phyloP scores from a whole-genome alignment of 345 rosid species.

The Citrus australasica region DNA sequence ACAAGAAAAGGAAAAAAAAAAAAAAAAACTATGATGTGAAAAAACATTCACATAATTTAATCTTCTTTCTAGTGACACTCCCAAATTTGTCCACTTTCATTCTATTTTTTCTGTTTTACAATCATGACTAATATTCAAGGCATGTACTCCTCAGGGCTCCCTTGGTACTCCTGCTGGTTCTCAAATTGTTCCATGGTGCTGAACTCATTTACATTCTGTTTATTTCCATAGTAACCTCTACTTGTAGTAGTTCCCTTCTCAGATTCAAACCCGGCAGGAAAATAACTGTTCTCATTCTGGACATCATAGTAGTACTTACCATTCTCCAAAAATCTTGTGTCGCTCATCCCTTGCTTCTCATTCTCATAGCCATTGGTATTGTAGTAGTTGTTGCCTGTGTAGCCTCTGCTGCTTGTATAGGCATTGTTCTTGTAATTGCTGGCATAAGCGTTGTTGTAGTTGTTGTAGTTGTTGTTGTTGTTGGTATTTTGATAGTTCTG shows the following conservation, averaged over 20 bases:
- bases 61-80: neutral
- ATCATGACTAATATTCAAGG: slow-evolving; percentile 32
- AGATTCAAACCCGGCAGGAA: slow-evolving; percentile 5
- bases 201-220: slow-evolving; percentile 37
- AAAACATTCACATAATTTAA: neutral
- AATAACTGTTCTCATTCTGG: slow-evolving; percentile 17
- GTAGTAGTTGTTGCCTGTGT: slow-evolving; percentile 16
- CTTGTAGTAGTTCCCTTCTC: slow-evolving; percentile 7
- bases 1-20: neutral
- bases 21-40: neutral
- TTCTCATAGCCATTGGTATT: slow-evolving; percentile 27
- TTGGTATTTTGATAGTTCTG: slow-evolving; percentile 24
- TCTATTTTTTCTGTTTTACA: neutral
- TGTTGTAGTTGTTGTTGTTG: slow-evolving; percentile 9
- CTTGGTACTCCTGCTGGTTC: slow-evolving; percentile 32
- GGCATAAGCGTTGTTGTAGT: slow-evolving; percentile 10
- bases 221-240: slow-evolving; percentile 16
- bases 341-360: slow-evolving; percentile 60
- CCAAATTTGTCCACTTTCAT: neutral
- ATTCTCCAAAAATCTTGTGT: slow-evolving; percentile 48
- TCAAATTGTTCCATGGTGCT: slow-evolving; percentile 57
- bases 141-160: slow-evolving; percentile 24
- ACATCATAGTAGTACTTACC: slow-evolving; percentile 39
- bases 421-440: slow-evolving; percentile 3
- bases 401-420: slow-evolving; percentile 14